Evolutionary conservation across 108 stramenopile species (phyloP).

Genomic region (Cyclotella baltica): DNA sequence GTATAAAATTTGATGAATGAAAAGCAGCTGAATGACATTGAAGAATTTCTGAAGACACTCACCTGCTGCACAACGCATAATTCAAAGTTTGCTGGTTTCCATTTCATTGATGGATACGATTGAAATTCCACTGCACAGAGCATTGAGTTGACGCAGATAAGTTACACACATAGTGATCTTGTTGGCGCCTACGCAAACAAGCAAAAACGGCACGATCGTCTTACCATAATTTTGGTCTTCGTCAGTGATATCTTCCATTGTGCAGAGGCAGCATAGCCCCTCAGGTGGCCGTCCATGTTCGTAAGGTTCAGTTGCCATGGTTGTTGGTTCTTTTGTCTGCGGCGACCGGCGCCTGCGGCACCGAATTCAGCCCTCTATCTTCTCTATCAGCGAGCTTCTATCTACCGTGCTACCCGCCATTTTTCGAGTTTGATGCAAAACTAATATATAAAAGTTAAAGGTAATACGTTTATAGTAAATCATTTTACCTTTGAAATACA

Average conservation of each 20-base stretch:
- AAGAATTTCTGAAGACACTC: constrained; percentile 8
- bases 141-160: background rate
- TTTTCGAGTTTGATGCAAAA: too few relatives aligned
- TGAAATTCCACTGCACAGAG: constrained; percentile 82
- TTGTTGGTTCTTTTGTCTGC: too few relatives aligned
- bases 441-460: too few relatives aligned
- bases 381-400: too few relatives aligned
- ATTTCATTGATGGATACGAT: constrained; percentile 70
- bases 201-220: constrained; percentile 1
- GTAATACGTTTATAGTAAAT: too few relatives aligned
- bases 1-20: background rate
- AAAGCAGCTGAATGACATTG: background rate
- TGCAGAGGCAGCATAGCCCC: constrained; percentile 72
- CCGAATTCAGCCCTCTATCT: too few relatives aligned
- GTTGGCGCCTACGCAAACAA: background rate
- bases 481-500: too few relatives aligned
- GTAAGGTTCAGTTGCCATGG: constrained; percentile 13
- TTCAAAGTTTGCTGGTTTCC: constrained; percentile 76
- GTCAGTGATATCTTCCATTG: constrained; percentile 85
- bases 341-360: too few relatives aligned
- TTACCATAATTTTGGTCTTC: constrained; percentile 82
- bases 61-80: constrained; percentile 67
- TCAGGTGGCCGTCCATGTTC: constrained; percentile 67
- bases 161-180: background rate
- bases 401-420: too few relatives aligned